Percentiles rank a stretch among this genome's conserved stretches.
Conservation (phyloP, 1,284 basidiomycete species). For the Microbotryum scabiosae region DNA sequence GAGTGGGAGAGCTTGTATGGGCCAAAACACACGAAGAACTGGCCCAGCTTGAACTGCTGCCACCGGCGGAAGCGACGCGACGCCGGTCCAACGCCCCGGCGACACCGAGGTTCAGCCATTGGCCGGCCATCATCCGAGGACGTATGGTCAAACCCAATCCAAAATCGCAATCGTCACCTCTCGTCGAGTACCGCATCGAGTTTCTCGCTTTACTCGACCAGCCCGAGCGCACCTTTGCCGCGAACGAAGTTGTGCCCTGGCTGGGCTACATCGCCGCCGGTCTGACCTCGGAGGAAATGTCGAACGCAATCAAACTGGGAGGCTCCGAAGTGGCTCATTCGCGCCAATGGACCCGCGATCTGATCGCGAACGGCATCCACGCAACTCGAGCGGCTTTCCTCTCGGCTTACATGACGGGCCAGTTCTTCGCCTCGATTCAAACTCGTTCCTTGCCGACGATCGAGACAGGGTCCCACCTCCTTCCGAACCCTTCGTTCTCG, state of each 20-base stretch:
- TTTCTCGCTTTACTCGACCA: constrained; percentile 16
- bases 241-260: constrained; percentile 20
- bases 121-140: constrained; percentile 21
- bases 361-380: too few species aligned
- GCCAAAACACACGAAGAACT: neutral
- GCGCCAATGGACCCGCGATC: too few species aligned
- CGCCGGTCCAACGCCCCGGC: constrained; percentile 6
- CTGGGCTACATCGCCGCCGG: constrained; percentile 13
- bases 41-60: neutral
- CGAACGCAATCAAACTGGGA: too few species aligned
- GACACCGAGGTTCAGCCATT: constrained; percentile 11
- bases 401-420: constrained; percentile 11
- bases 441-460: constrained; percentile 14
- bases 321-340: too few species aligned
- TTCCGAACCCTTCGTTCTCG: neutral
- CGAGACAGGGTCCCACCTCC: constrained; percentile 10
- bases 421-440: constrained; percentile 17
- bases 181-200: constrained; percentile 6
- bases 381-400: constrained; percentile 2
- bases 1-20: constrained; percentile 28
- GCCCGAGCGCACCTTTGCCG: constrained; percentile 6
- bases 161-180: neutral
- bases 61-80: neutral
- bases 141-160: neutral
- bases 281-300: neutral